Evolutionary conservation across 176 grass and related monocot species (phyloP).

Genomic region (Zoysia pacifica): DNA sequence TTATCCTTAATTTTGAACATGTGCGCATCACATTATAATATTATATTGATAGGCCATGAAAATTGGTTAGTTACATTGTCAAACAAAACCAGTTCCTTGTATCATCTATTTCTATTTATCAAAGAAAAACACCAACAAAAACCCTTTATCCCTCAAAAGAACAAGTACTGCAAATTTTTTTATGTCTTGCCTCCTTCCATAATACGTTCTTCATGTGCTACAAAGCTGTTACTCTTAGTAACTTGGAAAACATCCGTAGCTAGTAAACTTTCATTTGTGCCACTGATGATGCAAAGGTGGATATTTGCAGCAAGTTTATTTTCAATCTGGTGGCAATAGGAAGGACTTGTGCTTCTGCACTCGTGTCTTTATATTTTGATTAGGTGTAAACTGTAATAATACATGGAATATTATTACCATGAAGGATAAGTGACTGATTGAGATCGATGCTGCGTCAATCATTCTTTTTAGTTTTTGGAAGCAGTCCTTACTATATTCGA

Average conservation of each 20-base stretch:
- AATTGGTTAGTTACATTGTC: neutral
- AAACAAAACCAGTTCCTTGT: neutral
- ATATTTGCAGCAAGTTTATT: slow-evolving; percentile 1
- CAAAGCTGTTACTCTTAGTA: slow-evolving; percentile 18
- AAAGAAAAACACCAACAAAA: too few relatives aligned
- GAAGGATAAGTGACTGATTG: neutral
- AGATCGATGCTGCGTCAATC: neutral
- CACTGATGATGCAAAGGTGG: neutral
- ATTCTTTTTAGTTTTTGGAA: neutral
- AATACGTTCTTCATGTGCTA: slow-evolving; percentile 21
- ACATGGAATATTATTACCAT: neutral
- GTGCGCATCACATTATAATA: neutral
- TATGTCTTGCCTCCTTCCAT: neutral
- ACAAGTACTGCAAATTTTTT: neutral
- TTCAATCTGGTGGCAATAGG: neutral
- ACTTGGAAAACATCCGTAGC: neutral
- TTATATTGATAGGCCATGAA: neutral
- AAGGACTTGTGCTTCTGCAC: slow-evolving; percentile 3
- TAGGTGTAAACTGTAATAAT: neutral
- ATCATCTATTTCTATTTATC: neutral
- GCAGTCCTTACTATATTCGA: neutral
- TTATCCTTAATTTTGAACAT: neutral
- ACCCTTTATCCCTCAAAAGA: neutral
- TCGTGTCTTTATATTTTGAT: neutral
- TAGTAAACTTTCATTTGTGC: neutral